Evolutionary conservation across 2,329 filamentous ascomycete genomes (phyloP).

Genomic region (Xylaria sp.): DNA sequence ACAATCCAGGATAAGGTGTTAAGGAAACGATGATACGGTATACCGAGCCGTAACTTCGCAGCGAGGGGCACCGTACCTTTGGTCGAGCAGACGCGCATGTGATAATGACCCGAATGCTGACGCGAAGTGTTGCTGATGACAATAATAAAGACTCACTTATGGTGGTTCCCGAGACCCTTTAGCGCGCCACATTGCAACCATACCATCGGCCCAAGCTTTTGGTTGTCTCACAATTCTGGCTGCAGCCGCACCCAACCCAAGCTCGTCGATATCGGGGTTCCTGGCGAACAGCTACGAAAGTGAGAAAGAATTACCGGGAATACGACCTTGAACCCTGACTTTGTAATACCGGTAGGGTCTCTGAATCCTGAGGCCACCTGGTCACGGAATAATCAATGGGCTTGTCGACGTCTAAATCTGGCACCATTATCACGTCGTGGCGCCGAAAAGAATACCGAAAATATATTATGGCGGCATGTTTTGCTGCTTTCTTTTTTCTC

Average conservation of each 20-base stretch:
- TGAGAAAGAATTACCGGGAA: background rate
- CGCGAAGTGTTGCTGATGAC: constrained; percentile 3
- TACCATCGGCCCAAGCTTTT: background rate
- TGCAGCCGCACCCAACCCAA: background rate
- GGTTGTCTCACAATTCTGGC: background rate
- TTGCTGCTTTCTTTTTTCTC: background rate
- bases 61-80: no score
- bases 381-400: no score
- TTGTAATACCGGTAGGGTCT: background rate
- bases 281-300: background rate
- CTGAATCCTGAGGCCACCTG: background rate
- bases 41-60: no score
- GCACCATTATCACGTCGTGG: background rate
- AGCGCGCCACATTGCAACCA: constrained; percentile 15
- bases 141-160: constrained; percentile 14
- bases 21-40: no score
- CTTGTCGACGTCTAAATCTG: background rate
- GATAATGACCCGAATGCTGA: background rate
- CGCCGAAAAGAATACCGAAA: background rate
- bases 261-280: background rate
- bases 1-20: no score
- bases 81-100: background rate
- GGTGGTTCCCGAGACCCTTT: constrained; percentile 7
- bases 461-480: background rate
- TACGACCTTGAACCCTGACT: background rate